Conservation (phyloP, 306 rosid genomes). For the Cercis canadensis region DNA sequence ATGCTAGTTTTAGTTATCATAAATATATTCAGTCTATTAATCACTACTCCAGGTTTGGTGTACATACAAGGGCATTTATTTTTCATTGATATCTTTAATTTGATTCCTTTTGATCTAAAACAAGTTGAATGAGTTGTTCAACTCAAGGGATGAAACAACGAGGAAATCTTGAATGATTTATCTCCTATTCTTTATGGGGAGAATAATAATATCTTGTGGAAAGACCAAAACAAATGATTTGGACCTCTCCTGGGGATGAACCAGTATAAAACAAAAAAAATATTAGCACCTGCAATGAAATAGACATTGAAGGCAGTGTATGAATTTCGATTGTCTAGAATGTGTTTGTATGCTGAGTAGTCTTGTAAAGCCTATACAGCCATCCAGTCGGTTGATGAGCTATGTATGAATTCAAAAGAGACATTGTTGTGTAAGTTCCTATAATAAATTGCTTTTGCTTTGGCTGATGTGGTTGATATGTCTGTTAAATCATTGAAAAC, state of each 20-base stretch:
- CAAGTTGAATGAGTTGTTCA: no score
- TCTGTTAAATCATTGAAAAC: conserved; percentile 10
- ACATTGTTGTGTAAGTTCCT: conserved; percentile 16
- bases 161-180: background rate
- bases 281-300: background rate
- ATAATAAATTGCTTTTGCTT: conserved; percentile 16
- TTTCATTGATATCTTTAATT: no score
- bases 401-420: no score
- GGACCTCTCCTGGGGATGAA: conserved; percentile 2
- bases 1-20: no score
- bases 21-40: no score
- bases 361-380: background rate
- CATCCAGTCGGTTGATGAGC: background rate
- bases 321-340: conserved; percentile 16
- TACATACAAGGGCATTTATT: no score
- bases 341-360: conserved; percentile 25
- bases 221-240: background rate
- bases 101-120: no score
- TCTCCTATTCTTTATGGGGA: background rate
- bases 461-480: conserved; percentile 26
- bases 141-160: no score
- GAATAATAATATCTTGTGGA: background rate
- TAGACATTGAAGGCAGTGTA: background rate
- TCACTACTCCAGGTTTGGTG: no score
- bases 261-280: background rate